phyloP scores from a whole-genome alignment of 495 filamentous ascomycete species.

The Astrothelium macrocarpum region DNA sequence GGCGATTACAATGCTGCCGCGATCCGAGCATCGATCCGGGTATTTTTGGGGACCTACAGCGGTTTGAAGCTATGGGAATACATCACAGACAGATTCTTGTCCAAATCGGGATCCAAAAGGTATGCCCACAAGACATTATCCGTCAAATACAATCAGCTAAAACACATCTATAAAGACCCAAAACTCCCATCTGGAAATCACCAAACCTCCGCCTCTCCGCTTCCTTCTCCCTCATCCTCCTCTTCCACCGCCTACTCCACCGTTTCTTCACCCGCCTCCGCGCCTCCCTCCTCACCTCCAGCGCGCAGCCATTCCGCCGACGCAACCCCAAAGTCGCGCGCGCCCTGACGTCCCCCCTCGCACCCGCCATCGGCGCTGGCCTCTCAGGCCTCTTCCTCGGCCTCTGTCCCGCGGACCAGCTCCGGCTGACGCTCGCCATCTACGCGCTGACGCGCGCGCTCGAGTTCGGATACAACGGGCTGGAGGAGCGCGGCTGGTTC shows the following conservation, averaged over 20 bases:
- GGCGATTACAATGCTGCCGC: constrained; percentile 73
- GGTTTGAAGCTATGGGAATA: constrained; percentile 60
- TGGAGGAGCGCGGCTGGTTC: constrained; percentile 72
- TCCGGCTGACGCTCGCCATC: constrained; percentile 70
- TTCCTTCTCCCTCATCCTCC: constrained; percentile 70
- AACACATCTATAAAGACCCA: constrained; percentile 23
- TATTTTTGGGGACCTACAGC: constrained; percentile 61
- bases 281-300: constrained; percentile 60
- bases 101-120: constrained; percentile 33
- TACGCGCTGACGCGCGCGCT: constrained; percentile 67
- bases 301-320: constrained; percentile 64
- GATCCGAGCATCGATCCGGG: constrained; percentile 63
- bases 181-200: constrained; percentile 51
- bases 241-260: constrained; percentile 80
- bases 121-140: constrained; percentile 18
- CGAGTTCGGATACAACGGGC: constrained; percentile 77
- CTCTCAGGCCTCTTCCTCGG: constrained; percentile 74
- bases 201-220: constrained; percentile 68
- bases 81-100: constrained; percentile 33
- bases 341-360: constrained; percentile 68
- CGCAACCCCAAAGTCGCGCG: constrained; percentile 68
- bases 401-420: constrained; percentile 64
- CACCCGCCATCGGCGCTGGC: constrained; percentile 80
- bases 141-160: not conserved
- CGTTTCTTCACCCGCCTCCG: constrained; percentile 81